phyloP scores from a whole-genome alignment of 164 flowering plant species.

The Sedum album region DNA sequence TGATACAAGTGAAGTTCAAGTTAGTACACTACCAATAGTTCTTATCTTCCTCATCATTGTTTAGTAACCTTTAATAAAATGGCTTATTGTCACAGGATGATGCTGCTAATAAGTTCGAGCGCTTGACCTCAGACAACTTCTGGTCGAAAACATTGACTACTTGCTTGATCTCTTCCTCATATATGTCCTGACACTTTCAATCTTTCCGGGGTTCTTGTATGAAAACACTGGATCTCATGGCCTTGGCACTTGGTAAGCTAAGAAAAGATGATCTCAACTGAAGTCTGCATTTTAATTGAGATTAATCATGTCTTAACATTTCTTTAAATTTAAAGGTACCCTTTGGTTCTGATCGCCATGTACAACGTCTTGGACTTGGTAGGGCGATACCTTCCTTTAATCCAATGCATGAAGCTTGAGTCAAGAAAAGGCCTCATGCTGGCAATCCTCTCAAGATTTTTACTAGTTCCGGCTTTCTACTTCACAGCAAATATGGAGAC shows the following conservation, averaged over 20 bases:
- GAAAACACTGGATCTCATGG: slow-evolving; percentile 51
- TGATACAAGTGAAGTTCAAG: slow-evolving; percentile 16
- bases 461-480: slow-evolving; percentile 50
- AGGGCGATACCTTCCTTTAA: slow-evolving; percentile 38
- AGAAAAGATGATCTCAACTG: neutral
- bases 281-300: neutral
- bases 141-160: slow-evolving; percentile 42
- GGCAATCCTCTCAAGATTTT: slow-evolving; percentile 33
- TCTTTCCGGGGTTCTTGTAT: slow-evolving; percentile 53
- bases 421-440: slow-evolving; percentile 40
- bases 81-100: slow-evolving; percentile 18
- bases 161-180: slow-evolving; percentile 35
- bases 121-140: slow-evolving; percentile 35
- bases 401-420: slow-evolving; percentile 26
- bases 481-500: slow-evolving; percentile 55
- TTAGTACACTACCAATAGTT: slow-evolving; percentile 1
- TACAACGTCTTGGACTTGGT: slow-evolving; percentile 49
- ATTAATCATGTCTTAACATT: neutral
- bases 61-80: neutral
- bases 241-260: slow-evolving; percentile 41
- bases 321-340: slow-evolving; percentile 32
- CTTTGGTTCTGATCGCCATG: slow-evolving; percentile 43
- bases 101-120: slow-evolving; percentile 15
- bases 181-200: slow-evolving; percentile 48
- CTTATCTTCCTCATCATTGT: neutral